Evolutionary conservation across 306 rosid species (phyloP), one percentile per base, ranked within the genome.

Genomic region (Pterocarpus macrocarpus): DNA sequence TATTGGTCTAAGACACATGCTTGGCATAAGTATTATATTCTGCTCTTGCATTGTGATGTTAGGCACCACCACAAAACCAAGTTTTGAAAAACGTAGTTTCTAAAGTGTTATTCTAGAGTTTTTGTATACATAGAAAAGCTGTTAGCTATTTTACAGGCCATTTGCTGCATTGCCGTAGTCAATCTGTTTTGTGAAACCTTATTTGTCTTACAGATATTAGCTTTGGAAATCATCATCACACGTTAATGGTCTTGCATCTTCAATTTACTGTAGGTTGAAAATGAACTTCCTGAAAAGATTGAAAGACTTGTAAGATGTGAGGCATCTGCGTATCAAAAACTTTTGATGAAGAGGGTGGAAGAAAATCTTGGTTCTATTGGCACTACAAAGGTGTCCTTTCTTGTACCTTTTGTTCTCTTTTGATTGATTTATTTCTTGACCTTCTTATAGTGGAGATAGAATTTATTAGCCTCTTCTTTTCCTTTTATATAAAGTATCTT

Each of bases 301-400:
- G 99, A 92, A 87, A 92, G 99, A 84, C 94, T 96, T 66, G 71
- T 96, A 69, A 86, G 99, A 85, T 96, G 99, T 9, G 99, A 96
- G 91, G 97, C 99, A 80, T 96, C 99, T 82, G 97, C 98, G 50
- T 96, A 96, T 84, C 99, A 96, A 81, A 96, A 96, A 79, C 99
- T 96, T 85, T 75, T 96, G 86, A 96, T 96, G 97, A 96, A 91
- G 91, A 90, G 99, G 86, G 99, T 96, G 17, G 99, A 94, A 84
- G 99, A 94, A 1, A 96, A 96, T 91, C 97, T 96, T 73, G 99
- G 99, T 64, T 76, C 97, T 79, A 94, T 96, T 70, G 97, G 97
- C 82, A 10, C 76, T 88, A 50, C 98, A 71, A 96, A 82, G 98
- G 98, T 94, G 61, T 61, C 11, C 69, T 85, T 65, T 62, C 30